Percentiles rank a stretch among this genome's conserved stretches.
Conservation (phyloP, 2,329 filamentous ascomycete genomes). For the Orbilia ellipsospora region DNA sequence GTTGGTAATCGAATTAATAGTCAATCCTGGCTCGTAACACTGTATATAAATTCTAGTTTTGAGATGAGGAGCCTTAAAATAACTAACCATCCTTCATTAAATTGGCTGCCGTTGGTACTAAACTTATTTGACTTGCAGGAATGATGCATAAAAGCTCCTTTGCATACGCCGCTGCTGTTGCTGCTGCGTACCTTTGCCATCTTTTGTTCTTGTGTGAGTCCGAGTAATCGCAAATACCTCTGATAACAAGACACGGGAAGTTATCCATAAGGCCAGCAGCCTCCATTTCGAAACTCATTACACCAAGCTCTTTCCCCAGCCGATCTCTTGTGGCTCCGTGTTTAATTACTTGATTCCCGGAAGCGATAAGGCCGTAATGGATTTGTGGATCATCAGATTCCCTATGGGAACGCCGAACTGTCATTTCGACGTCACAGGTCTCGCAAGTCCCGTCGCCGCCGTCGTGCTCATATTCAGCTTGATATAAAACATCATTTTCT, state of each 20-base stretch:
- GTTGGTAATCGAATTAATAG: too few relatives aligned
- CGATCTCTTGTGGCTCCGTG: constrained; percentile 39
- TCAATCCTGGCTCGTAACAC: too few relatives aligned
- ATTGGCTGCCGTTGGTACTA: too few relatives aligned
- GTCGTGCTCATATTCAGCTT: background rate
- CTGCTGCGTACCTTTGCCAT: constrained; percentile 29
- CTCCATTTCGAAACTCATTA: constrained; percentile 61
- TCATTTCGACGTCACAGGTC: too few relatives aligned
- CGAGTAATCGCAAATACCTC: constrained; percentile 34
- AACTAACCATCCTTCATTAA: too few relatives aligned
- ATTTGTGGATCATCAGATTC: background rate
- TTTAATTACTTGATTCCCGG: constrained; percentile 50
- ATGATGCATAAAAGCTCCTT: too few relatives aligned
- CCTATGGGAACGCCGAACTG: too few relatives aligned
- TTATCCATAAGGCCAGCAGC: constrained; percentile 54
- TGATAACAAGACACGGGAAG: constrained; percentile 50
- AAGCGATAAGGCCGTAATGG: constrained; percentile 31
- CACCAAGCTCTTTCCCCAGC: constrained; percentile 12
- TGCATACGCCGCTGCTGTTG: background rate
- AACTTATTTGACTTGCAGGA: too few relatives aligned
- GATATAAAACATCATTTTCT: constrained; percentile 3
- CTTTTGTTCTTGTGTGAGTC: constrained; percentile 34
- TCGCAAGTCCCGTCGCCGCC: background rate
- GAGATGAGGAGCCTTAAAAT: too few relatives aligned
- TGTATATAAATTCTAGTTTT: too few relatives aligned